Evolutionary conservation across 1,284 basidiomycete genomes (phyloP).

Genomic region (Phenoliferia sp.): DNA sequence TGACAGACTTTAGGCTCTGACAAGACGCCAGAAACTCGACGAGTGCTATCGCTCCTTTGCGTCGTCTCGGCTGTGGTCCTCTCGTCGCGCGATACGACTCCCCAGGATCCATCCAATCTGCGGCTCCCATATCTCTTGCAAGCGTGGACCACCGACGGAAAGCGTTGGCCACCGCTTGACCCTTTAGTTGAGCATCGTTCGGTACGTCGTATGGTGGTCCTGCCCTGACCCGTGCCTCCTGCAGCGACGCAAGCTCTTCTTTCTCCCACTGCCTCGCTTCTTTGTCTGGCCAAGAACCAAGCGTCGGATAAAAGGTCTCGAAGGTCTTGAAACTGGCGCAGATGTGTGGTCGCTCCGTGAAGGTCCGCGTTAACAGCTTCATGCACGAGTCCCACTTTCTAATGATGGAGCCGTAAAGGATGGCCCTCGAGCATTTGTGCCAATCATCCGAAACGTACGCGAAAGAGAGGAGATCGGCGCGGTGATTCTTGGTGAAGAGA

Average conservation of each 20-base stretch:
- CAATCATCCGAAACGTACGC: neutral
- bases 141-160: neutral
- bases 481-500: neutral
- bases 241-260: too few species aligned
- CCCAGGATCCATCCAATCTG: neutral
- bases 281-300: neutral
- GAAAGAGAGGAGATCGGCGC: neutral
- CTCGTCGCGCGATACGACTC: neutral
- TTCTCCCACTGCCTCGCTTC: neutral
- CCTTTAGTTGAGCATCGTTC: too few species aligned
- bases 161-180: neutral
- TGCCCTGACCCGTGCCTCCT: too few species aligned
- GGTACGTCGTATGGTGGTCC: too few species aligned
- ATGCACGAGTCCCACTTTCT: neutral
- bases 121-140: neutral
- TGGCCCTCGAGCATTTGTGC: neutral
- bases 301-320: neutral
- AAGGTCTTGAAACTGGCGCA: neutral
- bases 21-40: neutral
- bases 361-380: neutral
- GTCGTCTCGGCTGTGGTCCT: neutral
- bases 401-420: neutral
- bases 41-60: neutral
- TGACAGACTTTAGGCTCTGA: neutral
- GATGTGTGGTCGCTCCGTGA: neutral